A percentile compares a stretch with the other conserved stretches of the same genome.
phyloP scores from a whole-genome alignment of 163 green algal species.

The Scenedesmus sp. region DNA sequence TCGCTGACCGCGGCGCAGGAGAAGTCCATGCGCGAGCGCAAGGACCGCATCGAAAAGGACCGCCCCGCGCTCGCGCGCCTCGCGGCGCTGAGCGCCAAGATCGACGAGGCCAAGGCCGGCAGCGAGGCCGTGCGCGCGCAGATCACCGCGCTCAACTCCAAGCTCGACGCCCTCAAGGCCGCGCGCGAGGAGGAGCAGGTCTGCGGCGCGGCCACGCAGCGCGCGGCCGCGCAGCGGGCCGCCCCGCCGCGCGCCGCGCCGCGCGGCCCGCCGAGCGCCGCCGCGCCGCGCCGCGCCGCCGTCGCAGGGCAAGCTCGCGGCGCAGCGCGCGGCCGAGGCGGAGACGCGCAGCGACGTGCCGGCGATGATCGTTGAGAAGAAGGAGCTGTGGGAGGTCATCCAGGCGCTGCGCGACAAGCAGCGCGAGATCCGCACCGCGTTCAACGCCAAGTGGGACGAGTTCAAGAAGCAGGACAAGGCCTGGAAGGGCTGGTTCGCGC shows the following conservation, averaged over 20 bases:
- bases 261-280: too few relatives aligned
- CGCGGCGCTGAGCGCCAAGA: conserved; percentile 26
- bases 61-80: conserved; percentile 43
- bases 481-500: conserved; percentile 35
- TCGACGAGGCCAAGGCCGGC: conserved; percentile 57
- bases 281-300: too few relatives aligned
- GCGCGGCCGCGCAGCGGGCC: too few relatives aligned
- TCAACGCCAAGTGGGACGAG: conserved; percentile 43
- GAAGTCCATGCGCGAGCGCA: conserved; percentile 51
- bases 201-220: too few relatives aligned
- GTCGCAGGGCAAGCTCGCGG: conserved; percentile 44
- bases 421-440: conserved; percentile 40
- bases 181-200: conserved; percentile 46
- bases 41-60: conserved; percentile 48
- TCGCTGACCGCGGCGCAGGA: conserved; percentile 50
- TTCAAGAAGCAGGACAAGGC: conserved; percentile 50
- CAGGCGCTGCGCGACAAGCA: conserved; percentile 39
- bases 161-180: conserved; percentile 55
- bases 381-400: conserved; percentile 47
- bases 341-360: conserved; percentile 50
- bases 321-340: conserved; percentile 26
- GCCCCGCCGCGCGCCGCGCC: conserved; percentile 41
- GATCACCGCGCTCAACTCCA: conserved; percentile 33
- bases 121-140: conserved; percentile 35
- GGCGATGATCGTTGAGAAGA: conserved; percentile 49